phyloP scores from a whole-genome alignment of 2,329 filamentous ascomycete species.

The Scorias spongiosa region DNA sequence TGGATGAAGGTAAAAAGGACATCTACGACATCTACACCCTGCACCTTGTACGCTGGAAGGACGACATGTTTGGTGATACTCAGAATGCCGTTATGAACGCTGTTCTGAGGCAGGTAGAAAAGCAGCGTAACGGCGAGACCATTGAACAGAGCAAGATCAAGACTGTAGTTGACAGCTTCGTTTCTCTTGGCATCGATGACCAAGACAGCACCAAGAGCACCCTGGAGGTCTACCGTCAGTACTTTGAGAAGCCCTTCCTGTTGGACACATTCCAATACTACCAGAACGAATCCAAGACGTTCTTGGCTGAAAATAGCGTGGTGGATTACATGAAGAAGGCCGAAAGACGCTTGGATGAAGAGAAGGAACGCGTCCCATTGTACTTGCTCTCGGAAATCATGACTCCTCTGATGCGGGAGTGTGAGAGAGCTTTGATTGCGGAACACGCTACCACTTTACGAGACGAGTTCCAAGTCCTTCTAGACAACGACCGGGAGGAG shows the following conservation, averaged over 20 bases:
- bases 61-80: constrained; percentile 74
- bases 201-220: constrained; percentile 86
- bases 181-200: constrained; percentile 87
- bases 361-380: constrained; percentile 82
- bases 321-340: constrained; percentile 99
- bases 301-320: constrained; percentile 90
- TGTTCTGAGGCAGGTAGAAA: constrained; percentile 88
- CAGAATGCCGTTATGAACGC: constrained; percentile 86
- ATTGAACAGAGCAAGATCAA: constrained; percentile 97
- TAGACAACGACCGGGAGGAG: constrained; percentile 88
- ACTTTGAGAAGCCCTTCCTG: constrained; percentile 89
- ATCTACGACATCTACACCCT: constrained; percentile 97
- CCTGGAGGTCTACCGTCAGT: constrained; percentile 80
- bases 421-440: constrained; percentile 76
- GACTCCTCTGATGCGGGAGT: constrained; percentile 66
- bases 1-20: constrained; percentile 96
- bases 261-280: constrained; percentile 75
- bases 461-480: constrained; percentile 86
- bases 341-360: constrained; percentile 72
- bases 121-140: constrained; percentile 91
- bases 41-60: constrained; percentile 88
- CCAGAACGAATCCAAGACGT: constrained; percentile 78
- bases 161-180: constrained; percentile 86
- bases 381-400: constrained; percentile 88
- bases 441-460: constrained; percentile 74